Conservation (phyloP, 768 basidiomycete species). For the Clitopilus hobsonii region DNA sequence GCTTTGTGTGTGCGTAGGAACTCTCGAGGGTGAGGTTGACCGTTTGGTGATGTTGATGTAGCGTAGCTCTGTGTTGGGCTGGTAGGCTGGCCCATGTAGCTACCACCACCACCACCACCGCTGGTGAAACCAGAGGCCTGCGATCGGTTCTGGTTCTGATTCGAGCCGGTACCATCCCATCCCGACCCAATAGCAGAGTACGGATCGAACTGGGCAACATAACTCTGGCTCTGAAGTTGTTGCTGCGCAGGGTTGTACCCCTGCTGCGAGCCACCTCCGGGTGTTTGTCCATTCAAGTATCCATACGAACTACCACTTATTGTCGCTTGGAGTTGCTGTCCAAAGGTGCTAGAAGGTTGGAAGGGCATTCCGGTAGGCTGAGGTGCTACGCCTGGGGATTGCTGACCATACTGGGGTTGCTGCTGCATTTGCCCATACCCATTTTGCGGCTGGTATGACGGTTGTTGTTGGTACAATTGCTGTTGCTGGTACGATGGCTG, state of each 20-base stretch:
- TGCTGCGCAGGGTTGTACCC: constrained; percentile 40
- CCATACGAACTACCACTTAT: constrained; percentile 36
- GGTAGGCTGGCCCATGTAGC: constrained; percentile 12
- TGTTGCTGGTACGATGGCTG: constrained; percentile 29
- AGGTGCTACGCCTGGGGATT: constrained; percentile 4
- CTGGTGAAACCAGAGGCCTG: constrained; percentile 10
- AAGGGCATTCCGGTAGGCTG: constrained; percentile 20
- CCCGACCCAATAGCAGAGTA: constrained; percentile 41
- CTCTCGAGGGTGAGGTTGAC: constrained; percentile 62
- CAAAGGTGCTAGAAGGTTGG: constrained; percentile 53
- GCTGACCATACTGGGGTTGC: constrained; percentile 19
- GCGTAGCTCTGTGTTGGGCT: constrained; percentile 13
- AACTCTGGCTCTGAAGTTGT: constrained; percentile 42
- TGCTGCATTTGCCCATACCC: background rate
- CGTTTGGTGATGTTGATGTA: constrained; percentile 24
- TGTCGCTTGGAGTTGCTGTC: constrained; percentile 44
- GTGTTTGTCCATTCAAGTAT: constrained; percentile 27
- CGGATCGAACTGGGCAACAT: constrained; percentile 50
- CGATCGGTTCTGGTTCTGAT: constrained; percentile 13
- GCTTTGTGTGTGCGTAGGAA: constrained; percentile 61
- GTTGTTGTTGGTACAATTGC: constrained; percentile 28
- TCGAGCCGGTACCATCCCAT: constrained; percentile 25
- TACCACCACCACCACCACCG: constrained; percentile 14
- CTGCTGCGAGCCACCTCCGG: constrained; percentile 16
- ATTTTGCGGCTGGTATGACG: constrained; percentile 5